Evolutionary conservation across 371 early-diverging fungal species (phyloP).

Genomic region (Syncephalastrum monosporum): DNA sequence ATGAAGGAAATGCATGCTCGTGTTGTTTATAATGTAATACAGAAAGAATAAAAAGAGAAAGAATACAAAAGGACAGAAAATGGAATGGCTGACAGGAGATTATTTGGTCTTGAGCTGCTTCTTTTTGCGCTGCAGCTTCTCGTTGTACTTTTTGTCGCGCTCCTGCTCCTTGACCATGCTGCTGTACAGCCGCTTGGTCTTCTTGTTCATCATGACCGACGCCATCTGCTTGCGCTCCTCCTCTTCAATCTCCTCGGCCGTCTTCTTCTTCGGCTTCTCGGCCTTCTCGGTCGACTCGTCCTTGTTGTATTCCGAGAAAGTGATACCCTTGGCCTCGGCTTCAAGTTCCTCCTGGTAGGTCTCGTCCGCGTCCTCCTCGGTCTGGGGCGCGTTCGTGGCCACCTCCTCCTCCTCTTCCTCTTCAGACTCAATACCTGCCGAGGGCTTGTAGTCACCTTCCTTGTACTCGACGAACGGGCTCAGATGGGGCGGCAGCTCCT

Average conservation of each 20-base stretch:
- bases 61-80: constrained; percentile 4
- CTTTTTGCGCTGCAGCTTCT: constrained; percentile 49
- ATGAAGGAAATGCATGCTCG: too few species aligned
- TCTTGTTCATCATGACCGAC: constrained; percentile 92
- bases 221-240: constrained; percentile 85
- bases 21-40: constrained; percentile 3
- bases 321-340: constrained; percentile 77
- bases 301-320: constrained; percentile 68
- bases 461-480: constrained; percentile 89
- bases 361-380: constrained; percentile 42
- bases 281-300: constrained; percentile 50
- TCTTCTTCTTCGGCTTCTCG: constrained; percentile 55
- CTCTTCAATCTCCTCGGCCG: constrained; percentile 71
- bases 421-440: constrained; percentile 47
- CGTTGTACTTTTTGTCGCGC: constrained; percentile 61
- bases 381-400: constrained; percentile 43
- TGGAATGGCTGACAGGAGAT: neutral
- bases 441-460: constrained; percentile 87
- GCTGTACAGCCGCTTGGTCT: constrained; percentile 83
- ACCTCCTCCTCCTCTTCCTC: constrained; percentile 45
- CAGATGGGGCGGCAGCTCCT: constrained; percentile 88
- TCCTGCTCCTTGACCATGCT: constrained; percentile 59
- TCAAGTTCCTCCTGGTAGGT: constrained; percentile 65
- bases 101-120: constrained; percentile 29
- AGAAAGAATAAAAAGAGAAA: constrained; percentile 5